Percentiles rank a stretch among this genome's conserved stretches.
phyloP scores from a whole-genome alignment of 169 alveolate species.

The Plasmodium blacklocki region DNA sequence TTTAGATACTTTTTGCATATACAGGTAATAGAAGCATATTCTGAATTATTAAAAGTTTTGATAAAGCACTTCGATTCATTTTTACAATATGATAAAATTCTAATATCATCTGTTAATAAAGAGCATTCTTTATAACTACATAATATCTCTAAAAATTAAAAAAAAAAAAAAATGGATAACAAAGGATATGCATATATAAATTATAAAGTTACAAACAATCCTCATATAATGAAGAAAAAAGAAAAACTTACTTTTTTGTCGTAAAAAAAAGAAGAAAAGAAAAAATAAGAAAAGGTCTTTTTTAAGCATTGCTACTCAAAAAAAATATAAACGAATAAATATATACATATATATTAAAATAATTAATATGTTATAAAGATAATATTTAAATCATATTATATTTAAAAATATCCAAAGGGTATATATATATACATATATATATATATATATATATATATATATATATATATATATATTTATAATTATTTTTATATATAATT shows the following conservation, averaged over 20 bases:
- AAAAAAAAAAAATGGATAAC: neutral
- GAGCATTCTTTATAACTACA: slow-evolving; percentile 32
- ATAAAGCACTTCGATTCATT: slow-evolving; percentile 44
- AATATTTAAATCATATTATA: neutral
- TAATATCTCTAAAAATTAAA: slow-evolving; percentile 10
- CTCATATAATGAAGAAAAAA: too few species aligned
- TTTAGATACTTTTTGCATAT: slow-evolving; percentile 42
- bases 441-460: neutral
- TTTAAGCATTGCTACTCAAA: slow-evolving; percentile 12
- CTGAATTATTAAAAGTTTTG: slow-evolving; percentile 14
- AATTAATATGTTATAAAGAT: too few species aligned
- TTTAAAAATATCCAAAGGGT: neutral
- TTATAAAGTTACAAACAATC: neutral
- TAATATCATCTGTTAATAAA: slow-evolving; percentile 25
- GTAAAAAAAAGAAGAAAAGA: slow-evolving; percentile 1
- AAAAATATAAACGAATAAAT: neutral
- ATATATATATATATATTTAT: neutral
- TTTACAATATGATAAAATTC: slow-evolving; percentile 51
- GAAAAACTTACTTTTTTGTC: slow-evolving; percentile 17
- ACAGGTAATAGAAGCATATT: slow-evolving; percentile 41
- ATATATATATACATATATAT: neutral
- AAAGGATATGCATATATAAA: neutral
- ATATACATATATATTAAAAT: neutral
- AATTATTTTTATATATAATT: too few species aligned
- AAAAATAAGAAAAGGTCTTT: neutral